Evolutionary conservation across 345 rosid genomes (phyloP).

Genomic region (Linum lewisii): DNA sequence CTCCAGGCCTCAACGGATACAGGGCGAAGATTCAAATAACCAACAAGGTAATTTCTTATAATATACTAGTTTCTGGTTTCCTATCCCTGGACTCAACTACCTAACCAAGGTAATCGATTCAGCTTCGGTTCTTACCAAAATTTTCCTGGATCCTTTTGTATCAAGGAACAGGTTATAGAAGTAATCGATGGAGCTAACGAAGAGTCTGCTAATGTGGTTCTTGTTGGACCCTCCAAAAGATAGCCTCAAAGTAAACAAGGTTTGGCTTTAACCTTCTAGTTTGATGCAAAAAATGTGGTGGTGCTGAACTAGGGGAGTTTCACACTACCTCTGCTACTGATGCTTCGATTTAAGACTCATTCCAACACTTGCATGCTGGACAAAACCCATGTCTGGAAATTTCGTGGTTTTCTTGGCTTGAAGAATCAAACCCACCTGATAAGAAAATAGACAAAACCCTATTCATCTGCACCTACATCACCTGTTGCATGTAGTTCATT

Average conservation of each 20-base stretch:
- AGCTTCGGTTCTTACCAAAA: neutral
- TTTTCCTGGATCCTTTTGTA: neutral
- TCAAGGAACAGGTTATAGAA: constrained; percentile 42
- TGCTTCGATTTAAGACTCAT: too few species aligned
- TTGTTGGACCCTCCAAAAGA: constrained; percentile 48
- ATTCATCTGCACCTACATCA: too few species aligned
- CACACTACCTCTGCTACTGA: too few species aligned
- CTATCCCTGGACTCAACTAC: neutral
- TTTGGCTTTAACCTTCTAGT: constrained; percentile 8
- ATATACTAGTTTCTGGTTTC: constrained; percentile 3
- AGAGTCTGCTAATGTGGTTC: constrained; percentile 46
- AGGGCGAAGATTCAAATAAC: constrained; percentile 40
- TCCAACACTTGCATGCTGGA: too few species aligned
- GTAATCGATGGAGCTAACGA: constrained; percentile 37
- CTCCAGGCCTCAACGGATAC: constrained; percentile 49
- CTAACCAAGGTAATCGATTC: constrained; percentile 7
- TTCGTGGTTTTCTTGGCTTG: too few species aligned
- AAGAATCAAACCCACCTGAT: too few species aligned
- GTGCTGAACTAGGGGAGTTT: too few species aligned
- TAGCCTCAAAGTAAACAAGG: constrained; percentile 55
- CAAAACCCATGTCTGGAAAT: too few species aligned
- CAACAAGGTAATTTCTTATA: constrained; percentile 27
- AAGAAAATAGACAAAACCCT: too few species aligned
- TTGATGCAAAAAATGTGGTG: too few species aligned
- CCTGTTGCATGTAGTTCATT: too few species aligned